Evolutionary conservation across 2,329 filamentous ascomycete genomes (phyloP), one percentile per base, ranked within the genome.

Genomic region (Pseudogymnoascus verrucosus): DNA sequence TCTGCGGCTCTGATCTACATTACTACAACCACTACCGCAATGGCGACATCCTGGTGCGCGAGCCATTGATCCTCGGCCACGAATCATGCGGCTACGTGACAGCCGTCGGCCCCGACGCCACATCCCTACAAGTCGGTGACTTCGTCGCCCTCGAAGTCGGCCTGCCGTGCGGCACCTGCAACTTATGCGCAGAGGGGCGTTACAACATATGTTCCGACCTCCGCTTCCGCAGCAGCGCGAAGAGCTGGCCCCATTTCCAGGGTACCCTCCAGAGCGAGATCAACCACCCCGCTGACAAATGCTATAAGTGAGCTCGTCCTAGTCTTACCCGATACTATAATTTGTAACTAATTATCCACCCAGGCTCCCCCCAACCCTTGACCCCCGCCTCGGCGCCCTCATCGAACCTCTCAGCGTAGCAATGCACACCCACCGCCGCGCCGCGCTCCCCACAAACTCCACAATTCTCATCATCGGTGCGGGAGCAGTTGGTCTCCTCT

Each of bases 111-210:
- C 73, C 81, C 1, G 78, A 78, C 11, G 88, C 91, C 5, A 85
- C 78, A 42, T 77, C 76, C 36, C 84, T 96, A 67, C 78, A 84
- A 69, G 73, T 82, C 7, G 93, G 93, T 64, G 93, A 97, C 77
- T 87, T 90, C 69, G 89, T 97, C 23, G 92, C 93, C n/a, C 80
- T 98, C 51, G 93, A 98, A 80, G 93, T 96, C 12, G 93, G 93
- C 60, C 84, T 90, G 62, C 91, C 92, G 1, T 98, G 93, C 78
- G 86, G 89, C 36, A 83, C 85, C 67, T 98, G 93, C 80, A 75
- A 78, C 61, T 80, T 85, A 69, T 98, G 93, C 80, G 89, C 91
- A 69, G 81, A 84, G 44, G 93, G 93, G 64, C 84, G 86, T 70
- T 97, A 98, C 80, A 96, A 97, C 76, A 85, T 98, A 19, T 98